Base-by-base conservation (phyloP, 1,284 basidiomycete species). In the Fistulina hepatica region DNA sequence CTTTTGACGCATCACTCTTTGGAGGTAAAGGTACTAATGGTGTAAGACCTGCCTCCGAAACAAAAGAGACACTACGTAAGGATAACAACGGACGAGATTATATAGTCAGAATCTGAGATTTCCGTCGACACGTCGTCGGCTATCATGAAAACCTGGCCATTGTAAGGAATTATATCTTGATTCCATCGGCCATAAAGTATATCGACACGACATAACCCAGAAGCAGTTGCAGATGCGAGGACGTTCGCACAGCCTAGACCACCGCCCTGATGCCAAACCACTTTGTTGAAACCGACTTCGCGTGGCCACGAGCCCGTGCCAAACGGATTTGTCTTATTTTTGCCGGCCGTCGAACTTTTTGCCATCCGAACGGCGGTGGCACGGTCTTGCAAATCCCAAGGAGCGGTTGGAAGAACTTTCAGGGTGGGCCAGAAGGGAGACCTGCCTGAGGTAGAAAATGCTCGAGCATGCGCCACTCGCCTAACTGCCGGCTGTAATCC, bases 141-240 rank as follows among this genome's bases (percentile, higher is more conserved):
- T n/a, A n/a, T n/a, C n/a, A n/a, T n/a, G n/a, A n/a, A n/a, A n/a
- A n/a, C n/a, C n/a, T n/a, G n/a, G 28, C 68, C 64, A 21, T 64
- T 63, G 57, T 83, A 85, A 4, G 81, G 80, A 9, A 76, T 55
- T 46, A 63, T 67, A 30, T 71, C 74, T 31, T 65, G 70, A 36
- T 72, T 60, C 70, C 75, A 86, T 43, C 73, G 58, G 10, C 86
- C 86, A 49, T 67, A 58, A 13, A 91, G 48, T 50, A 74, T 73
- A 51, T 95, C 91, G 4, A 97, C 67, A 33, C 92, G 64, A 49
- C 84, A 90, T 12, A 95, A 57, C 1, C 92, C 91, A n/a, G 76
- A 76, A 2, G 74, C 85, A 4, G 80, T 86, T 0, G 76, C 81
- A 16, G 77, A 81, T 4, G 84, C 90, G 16, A 93, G 58, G 48